Evolutionary conservation across 164 flowering plant species (phyloP).

Genomic region (Sedum album): DNA sequence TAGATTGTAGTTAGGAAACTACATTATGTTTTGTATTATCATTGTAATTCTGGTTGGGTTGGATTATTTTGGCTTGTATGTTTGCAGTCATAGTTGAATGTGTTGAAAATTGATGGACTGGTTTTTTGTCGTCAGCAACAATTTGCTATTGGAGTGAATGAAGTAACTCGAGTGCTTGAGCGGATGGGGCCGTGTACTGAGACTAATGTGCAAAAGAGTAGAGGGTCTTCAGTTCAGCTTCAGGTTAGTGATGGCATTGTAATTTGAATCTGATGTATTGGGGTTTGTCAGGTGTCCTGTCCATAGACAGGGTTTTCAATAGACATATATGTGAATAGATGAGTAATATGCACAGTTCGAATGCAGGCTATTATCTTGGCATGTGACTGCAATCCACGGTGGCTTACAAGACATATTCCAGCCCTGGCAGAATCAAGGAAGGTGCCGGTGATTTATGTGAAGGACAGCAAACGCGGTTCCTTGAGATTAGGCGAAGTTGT

Average conservation of each 20-base stretch:
- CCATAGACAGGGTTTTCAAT: too few species aligned
- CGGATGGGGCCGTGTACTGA: constrained; percentile 40
- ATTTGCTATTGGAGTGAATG: constrained; percentile 81
- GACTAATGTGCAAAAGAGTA: neutral
- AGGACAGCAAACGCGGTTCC: constrained; percentile 56
- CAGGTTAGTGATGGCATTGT: neutral
- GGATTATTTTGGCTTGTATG: neutral
- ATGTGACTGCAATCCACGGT: constrained; percentile 60
- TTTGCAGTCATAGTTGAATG: neutral
- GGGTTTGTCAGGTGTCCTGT: too few species aligned
- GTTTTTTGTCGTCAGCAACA: constrained; percentile 45
- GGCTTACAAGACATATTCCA: neutral
- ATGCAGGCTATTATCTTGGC: constrained; percentile 63
- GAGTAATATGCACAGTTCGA: neutral
- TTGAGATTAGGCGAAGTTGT: constrained; percentile 68
- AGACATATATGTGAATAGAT: neutral
- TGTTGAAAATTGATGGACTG: neutral
- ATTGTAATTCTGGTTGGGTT: neutral
- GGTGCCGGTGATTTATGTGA: constrained; percentile 49
- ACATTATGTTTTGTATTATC: too few species aligned
- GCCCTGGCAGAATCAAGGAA: neutral
- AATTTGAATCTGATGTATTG: neutral
- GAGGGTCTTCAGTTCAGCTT: constrained; percentile 50
- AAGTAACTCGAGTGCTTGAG: constrained; percentile 76
- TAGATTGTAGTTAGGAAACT: too few species aligned